These are phyloP conservation scores for Phialocephala sp. DNA, from an alignment of 2,329 filamentous ascomycete genomes.

Conservation along the genomic window DNA sequence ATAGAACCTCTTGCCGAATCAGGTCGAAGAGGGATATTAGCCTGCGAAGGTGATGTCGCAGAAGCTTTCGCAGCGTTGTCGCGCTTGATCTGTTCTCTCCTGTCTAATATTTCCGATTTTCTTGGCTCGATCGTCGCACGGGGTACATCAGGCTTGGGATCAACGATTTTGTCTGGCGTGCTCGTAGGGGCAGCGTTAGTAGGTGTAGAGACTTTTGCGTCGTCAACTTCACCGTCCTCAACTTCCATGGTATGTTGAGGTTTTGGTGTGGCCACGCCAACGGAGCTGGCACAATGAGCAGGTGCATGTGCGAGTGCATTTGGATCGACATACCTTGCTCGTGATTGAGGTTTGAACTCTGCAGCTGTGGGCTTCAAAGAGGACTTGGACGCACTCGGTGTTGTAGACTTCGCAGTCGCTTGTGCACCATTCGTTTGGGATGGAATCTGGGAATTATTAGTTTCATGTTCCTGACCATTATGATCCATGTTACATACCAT, in stretches of 20 bases:
- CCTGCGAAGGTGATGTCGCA: conserved; percentile 25
- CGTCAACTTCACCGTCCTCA: conserved; percentile 77
- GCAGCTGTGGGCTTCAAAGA: conserved; percentile 63
- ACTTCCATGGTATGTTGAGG: conserved; percentile 52
- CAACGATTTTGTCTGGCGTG: neutral
- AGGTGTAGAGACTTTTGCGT: conserved; percentile 51
- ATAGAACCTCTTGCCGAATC: conserved; percentile 32
- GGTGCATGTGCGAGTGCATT: neutral
- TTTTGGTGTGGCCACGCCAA: conserved; percentile 43
- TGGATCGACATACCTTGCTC: conserved; percentile 40
- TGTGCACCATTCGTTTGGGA: conserved; percentile 25
- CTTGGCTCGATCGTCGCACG: conserved; percentile 27
- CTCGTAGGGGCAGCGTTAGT: conserved; percentile 13
- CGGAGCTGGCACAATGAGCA: conserved; percentile 44
- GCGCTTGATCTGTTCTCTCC: conserved; percentile 38
- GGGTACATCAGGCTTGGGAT: conserved; percentile 2
- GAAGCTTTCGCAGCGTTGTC: conserved; percentile 38
- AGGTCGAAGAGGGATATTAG: conserved; percentile 33
- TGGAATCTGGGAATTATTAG: neutral
- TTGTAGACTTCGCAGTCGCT: conserved; percentile 9
- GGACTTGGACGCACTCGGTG: conserved; percentile 40
- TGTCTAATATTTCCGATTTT: conserved; percentile 38
- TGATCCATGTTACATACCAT: conserved; percentile 53
- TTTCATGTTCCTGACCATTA: conserved; percentile 30
- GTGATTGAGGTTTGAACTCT: conserved; percentile 65